Conservation (phyloP, 768 basidiomycete species). For the Phylloporus scabripes region DNA sequence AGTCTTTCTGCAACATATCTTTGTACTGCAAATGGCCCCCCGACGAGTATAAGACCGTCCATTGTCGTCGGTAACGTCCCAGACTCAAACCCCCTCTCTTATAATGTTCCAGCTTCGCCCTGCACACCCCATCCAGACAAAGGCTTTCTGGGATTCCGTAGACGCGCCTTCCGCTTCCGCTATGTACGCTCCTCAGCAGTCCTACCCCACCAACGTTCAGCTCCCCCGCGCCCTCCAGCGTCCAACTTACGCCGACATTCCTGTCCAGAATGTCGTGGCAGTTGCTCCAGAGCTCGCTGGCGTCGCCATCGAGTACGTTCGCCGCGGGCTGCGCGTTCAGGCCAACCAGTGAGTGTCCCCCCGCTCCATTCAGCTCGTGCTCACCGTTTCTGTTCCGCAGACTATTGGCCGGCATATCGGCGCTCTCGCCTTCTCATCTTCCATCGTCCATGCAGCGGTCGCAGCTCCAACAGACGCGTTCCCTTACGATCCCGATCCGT, state of each 20-base stretch:
- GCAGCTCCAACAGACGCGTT: constrained; percentile 29
- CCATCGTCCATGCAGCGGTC: constrained; percentile 27
- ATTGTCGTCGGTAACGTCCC: constrained; percentile 8
- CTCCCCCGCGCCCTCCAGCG: constrained; percentile 68
- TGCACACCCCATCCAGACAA: constrained; percentile 33
- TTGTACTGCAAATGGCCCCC: constrained; percentile 28
- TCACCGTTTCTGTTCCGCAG: constrained; percentile 29
- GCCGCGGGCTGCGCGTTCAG: constrained; percentile 41
- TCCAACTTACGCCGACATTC: constrained; percentile 53
- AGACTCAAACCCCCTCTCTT: constrained; percentile 9
- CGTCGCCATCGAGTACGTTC: constrained; percentile 61
- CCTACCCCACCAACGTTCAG: constrained; percentile 41
- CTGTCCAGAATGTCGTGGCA: constrained; percentile 49
- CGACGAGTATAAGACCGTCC: constrained; percentile 27
- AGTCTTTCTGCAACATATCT: constrained; percentile 27
- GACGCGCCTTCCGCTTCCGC: constrained; percentile 22
- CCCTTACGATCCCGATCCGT: constrained; percentile 29
- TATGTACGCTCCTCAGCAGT: constrained; percentile 28
- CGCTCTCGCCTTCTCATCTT: constrained; percentile 45
- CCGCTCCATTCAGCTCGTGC: constrained; percentile 6
- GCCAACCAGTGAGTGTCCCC: constrained; percentile 38
- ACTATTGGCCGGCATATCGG: constrained; percentile 38
- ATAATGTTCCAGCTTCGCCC: constrained; percentile 34
- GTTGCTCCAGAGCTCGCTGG: constrained; percentile 46
- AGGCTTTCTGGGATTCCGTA: constrained; percentile 34